Evolutionary conservation across 2,329 filamentous ascomycete species (phyloP), one percentile per base, ranked within the genome.

Genomic region (Penicillium sp.): DNA sequence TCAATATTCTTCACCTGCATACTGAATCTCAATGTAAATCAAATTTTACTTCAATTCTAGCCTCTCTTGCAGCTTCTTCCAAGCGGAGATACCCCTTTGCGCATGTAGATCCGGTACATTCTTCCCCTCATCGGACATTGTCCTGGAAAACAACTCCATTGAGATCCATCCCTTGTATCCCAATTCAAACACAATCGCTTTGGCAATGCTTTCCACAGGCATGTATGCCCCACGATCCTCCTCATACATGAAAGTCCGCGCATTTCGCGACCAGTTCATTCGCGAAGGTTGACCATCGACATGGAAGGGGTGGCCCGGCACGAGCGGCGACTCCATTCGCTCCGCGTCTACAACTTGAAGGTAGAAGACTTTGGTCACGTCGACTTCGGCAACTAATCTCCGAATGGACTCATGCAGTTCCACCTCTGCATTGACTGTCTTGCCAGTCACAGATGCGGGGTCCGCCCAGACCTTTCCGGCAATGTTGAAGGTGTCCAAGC

Each of bases 191-290:
- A 0, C 82, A 45, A 91, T 81, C 0, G 84, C 81, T 38, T 79
- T 71, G 0, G 85, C 77, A 18, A 92, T 81, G 31, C 85, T 78
- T 50, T 78, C 74, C 6, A 88, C 79, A 0, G 89, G 89, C 1
- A 92, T 73, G 65, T 90, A 91, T 0, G 82, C 88, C 0, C 86
- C 86, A 2, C 78, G 72, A 3, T 84, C 73, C 67, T 80, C 72
- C 67, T 87, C 75, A 61, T 88, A 85, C 57, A 88, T 84, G 65
- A 88, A 91, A 3, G 88, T 70, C 16, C 89, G 77, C 58, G 87
- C 89, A 67, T 92, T 92, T 16, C 89, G 75, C 36, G 83, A 89
- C 89, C 89, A 93, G 65, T 82, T 89, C 89, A 93, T 92, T 3
- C 86, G 75, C 2, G 82, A 67, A 14, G 80, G 81, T 69, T 88